These are phyloP conservation scores for Uromyces viciae-fabae DNA, from an alignment of 1,284 basidiomycete species.

Conservation along the genomic window DNA sequence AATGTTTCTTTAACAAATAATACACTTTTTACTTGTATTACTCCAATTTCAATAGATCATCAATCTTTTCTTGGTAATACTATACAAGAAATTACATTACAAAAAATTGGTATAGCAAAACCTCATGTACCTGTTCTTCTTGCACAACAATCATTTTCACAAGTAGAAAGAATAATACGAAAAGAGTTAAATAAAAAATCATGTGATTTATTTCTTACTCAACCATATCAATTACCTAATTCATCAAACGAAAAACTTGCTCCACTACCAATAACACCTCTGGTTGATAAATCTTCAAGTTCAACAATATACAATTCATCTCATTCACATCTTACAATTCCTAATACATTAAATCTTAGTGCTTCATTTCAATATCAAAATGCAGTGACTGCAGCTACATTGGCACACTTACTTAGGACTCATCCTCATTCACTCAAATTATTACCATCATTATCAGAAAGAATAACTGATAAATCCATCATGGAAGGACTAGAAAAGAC, in stretches of 20 bases:
- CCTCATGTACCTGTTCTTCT: slow-evolving; percentile 68
- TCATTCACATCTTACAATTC: slow-evolving; percentile 55
- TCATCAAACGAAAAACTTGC: neutral
- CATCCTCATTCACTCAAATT: slow-evolving; percentile 55
- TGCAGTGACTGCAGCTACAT: slow-evolving; percentile 66
- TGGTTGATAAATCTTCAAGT: neutral
- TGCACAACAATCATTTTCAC: slow-evolving; percentile 62
- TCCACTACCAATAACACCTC: slow-evolving; percentile 12
- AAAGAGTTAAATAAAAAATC: slow-evolving; percentile 45
- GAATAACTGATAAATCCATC: slow-evolving; percentile 60
- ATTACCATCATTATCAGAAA: slow-evolving; percentile 48
- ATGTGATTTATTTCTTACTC: neutral
- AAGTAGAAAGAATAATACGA: slow-evolving; percentile 55
- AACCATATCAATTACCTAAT: slow-evolving; percentile 47
- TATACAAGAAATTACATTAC: slow-evolving; percentile 68
- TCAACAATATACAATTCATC: neutral
- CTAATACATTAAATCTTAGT: slow-evolving; percentile 61
- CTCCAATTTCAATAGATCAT: slow-evolving; percentile 86
- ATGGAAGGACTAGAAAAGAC: slow-evolving; percentile 63
- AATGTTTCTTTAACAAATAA: slow-evolving; percentile 68
- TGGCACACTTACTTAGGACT: slow-evolving; percentile 65
- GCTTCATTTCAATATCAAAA: slow-evolving; percentile 81
- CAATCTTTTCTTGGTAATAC: slow-evolving; percentile 80
- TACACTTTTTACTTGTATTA: slow-evolving; percentile 74
- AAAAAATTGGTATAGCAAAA: slow-evolving; percentile 81